Conservation (phyloP, 352 stramenopile genomes). For the Phytopythium oedochilum region DNA sequence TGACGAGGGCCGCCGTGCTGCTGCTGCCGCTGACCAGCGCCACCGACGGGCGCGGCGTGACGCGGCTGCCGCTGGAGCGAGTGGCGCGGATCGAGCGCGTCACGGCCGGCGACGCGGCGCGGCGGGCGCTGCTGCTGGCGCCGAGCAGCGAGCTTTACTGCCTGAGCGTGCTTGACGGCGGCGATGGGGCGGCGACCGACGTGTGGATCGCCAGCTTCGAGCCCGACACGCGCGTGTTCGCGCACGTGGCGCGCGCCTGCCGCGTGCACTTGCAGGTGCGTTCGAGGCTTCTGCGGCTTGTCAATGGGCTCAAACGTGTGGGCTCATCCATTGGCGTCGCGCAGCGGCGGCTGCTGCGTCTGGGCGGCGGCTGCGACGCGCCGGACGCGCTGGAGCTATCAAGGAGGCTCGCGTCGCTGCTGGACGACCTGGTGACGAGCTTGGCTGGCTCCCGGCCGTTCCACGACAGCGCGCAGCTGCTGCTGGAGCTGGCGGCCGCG, state of each 20-base stretch:
- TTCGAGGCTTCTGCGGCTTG: no score
- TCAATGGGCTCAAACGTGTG: no score
- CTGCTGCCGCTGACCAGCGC: slow-evolving; percentile 37
- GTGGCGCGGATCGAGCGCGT: slow-evolving; percentile 31
- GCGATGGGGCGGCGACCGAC: slow-evolving; percentile 2
- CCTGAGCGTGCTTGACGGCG: slow-evolving; percentile 17
- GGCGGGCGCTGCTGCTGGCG: slow-evolving; percentile 40
- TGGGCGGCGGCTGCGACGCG: not conserved
- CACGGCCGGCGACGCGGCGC: slow-evolving; percentile 27
- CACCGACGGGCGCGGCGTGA: slow-evolving; percentile 11
- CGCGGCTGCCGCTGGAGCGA: slow-evolving; percentile 16
- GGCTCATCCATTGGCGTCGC: not conserved
- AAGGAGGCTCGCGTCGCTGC: slow-evolving; percentile 6
- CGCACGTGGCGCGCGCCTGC: slow-evolving; percentile 35
- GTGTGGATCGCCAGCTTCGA: slow-evolving; percentile 63
- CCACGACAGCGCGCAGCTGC: slow-evolving; percentile 17
- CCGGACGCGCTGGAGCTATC: not conserved
- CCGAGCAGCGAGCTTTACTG: slow-evolving; percentile 45
- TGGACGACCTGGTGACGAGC: slow-evolving; percentile 18
- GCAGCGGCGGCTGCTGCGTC: not conserved
- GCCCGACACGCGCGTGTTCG: slow-evolving; percentile 48
- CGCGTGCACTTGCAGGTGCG: slow-evolving; percentile 41
- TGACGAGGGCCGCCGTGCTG: slow-evolving; percentile 36
- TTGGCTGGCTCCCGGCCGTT: slow-evolving; percentile 28
- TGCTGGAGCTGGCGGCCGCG: slow-evolving; percentile 44